Evolutionary conservation across 192 early-diverging fungal genomes (phyloP).

Genomic region (Coemansia asiatica): DNA sequence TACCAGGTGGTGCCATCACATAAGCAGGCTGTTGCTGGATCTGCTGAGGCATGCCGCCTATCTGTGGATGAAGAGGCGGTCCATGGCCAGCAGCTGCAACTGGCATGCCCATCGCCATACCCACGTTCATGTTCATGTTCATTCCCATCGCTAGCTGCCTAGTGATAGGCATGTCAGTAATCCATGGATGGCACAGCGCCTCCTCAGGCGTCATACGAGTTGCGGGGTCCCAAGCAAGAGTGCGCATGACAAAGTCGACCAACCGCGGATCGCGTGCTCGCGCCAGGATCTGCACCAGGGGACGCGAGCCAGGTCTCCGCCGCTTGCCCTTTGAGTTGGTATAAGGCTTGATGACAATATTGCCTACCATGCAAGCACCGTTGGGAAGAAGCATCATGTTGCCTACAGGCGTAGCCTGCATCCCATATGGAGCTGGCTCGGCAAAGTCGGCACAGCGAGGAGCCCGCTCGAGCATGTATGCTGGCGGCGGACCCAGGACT

Average conservation of each 20-base stretch:
- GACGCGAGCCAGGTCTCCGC: conserved; percentile 74
- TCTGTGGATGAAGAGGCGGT: conserved; percentile 1
- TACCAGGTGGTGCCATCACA: conserved; percentile 32
- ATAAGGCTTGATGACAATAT: conserved; percentile 40
- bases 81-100: background rate
- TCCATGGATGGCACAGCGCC: conserved; percentile 83
- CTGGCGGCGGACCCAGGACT: conserved; percentile 77
- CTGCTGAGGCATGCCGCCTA: conserved; percentile 22
- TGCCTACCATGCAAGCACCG: conserved; percentile 36
- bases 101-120: conserved; percentile 5
- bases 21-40: conserved; percentile 30
- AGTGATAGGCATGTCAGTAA: conserved; percentile 60
- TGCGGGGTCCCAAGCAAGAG: conserved; percentile 89
- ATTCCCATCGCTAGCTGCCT: conserved; percentile 16
- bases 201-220: conserved; percentile 83
- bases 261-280: conserved; percentile 76
- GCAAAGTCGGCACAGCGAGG: conserved; percentile 85
- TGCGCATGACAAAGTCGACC: conserved; percentile 80
- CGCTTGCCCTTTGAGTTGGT: conserved; percentile 88
- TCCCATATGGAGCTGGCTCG: conserved; percentile 50
- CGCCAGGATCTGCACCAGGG: conserved; percentile 68
- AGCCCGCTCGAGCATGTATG: conserved; percentile 73
- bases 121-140: conserved; percentile 16
- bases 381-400: conserved; percentile 39
- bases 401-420: conserved; percentile 23